Evolutionary conservation across 805 yeast genomes (phyloP).

Genomic region (Brettanomyces naardenensis): DNA sequence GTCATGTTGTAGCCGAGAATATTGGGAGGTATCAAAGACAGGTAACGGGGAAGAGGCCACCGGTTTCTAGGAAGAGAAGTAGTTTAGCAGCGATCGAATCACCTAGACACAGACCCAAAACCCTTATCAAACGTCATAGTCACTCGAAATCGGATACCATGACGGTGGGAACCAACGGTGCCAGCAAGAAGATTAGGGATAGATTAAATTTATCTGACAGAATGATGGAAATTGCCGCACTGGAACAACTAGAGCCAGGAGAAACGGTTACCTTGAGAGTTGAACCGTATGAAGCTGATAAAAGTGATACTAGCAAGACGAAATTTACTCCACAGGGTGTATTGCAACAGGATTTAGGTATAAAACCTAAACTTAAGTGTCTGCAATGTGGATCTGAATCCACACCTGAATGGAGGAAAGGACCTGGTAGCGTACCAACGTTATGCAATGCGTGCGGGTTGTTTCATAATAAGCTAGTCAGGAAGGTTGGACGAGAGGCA

Average conservation of each 20-base stretch:
- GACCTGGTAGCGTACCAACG: constrained; percentile 76
- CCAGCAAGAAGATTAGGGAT: not conserved
- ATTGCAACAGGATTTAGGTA: constrained; percentile 28
- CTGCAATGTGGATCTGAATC: constrained; percentile 64
- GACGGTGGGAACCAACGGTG: not conserved
- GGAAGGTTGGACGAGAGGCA: constrained; percentile 34
- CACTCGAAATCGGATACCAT: constrained; percentile 1
- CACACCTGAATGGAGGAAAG: constrained; percentile 92
- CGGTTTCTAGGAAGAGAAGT: not conserved
- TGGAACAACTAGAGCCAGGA: constrained; percentile 11
- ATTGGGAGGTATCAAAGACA: not conserved
- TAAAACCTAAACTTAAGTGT: constrained; percentile 32
- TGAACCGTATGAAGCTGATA: constrained; percentile 22
- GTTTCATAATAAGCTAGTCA: constrained; percentile 54
- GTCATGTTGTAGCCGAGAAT: not conserved
- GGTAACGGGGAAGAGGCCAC: not conserved
- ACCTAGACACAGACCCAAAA: not conserved
- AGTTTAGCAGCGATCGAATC: not conserved
- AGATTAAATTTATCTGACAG: not conserved
- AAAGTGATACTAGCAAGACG: constrained; percentile 2
- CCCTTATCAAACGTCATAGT: not conserved
- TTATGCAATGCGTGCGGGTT: constrained; percentile 92
- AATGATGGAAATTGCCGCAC: not conserved
- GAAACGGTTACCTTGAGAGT: constrained; percentile 24
- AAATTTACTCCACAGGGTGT: constrained; percentile 25